Evolutionary conservation across 2,329 filamentous ascomycete species (phyloP), one percentile per base, ranked within the genome.

Genomic region (Trichoderma oligosporum): DNA sequence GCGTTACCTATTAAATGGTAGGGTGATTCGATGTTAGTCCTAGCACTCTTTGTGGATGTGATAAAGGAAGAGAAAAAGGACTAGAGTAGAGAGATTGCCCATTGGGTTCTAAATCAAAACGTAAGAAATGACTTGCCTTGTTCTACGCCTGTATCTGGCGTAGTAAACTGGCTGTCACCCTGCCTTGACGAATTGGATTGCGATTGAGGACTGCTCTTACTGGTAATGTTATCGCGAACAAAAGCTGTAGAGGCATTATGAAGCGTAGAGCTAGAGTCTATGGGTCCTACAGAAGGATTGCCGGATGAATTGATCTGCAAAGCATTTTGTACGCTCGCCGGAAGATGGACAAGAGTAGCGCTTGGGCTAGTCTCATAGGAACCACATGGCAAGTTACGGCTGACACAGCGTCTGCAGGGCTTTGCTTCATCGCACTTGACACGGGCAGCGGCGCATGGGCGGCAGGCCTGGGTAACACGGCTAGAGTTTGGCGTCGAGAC

Each of bases 371-470:
- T 64, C 51, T 73, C 71, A 9, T 69, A 64, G 14, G 68, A 68
- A 24, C 71, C 75, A 67, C 80, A 82, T 12, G 62, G 66, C 52
- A 82, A 61, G 41, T 76, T 75, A 25, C 79, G 74, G 54, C 70
- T 75, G 49, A 75, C 70, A 61, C 80, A 82, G 27, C 79, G 74
- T 16, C 74, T 74, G 63, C 80, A 82, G 29, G 80, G 80, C 66
- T 82, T 82, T 20, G 71, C 65, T 57, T 82, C 80, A 60, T 81
- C 78, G 60, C 80, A 82, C 62, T 82, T 82, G 42, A 82, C 78
- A 18, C 80, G 72, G 9, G 80, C 79, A 16, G 73, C 66, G 3
- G 80, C 79, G 61, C 80, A 82, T 8, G 76, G 69, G 22, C 74
- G 74, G 61, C 80, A 82, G 12, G 80, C 80, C 61, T 81, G 78